Base-by-base conservation (phyloP, 1,284 basidiomycete species). In the Jaminaea rosea region DNA sequence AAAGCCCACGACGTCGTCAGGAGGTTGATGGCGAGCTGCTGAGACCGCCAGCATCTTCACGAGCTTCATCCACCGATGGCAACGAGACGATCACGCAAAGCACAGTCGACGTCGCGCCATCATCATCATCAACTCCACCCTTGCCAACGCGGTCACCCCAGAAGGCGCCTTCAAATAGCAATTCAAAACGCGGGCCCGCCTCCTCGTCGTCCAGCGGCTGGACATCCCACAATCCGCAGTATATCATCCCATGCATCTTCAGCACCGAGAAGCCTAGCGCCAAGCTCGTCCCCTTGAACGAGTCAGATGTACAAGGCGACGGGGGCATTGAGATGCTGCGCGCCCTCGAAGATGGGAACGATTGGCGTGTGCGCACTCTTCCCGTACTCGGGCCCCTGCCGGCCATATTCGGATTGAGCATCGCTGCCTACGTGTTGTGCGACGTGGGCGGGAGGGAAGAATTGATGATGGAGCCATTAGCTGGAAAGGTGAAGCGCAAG, bases 311-410 rank as follows among this genome's bases (percentile, higher is more conserved):
- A 72, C 78, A 85, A 65, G 89, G 87, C 73, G 51, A 42, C 19
- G 94, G 93, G 11, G 79, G 84, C 19, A 85, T 97, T 4, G 85
- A 88, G 66, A 92, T 98, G 75, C 80, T 98, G 2, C 84, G 87
- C 9, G 86, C 86, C 4, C 86, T 97, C 55, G 87, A 93, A 68
- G 89, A 96, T 11, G 39, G 39, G 15, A 42, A 42, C 17, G 39
- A 42, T 72, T 98, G 97, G 76, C 80, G 94, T 29, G 89, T 93
- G 4, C 80, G 90, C 41, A 89, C 92, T 58, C 74, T 93, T 5
- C 89, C 89, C 26, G 89, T 92, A 5, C 79, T 47, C 24, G 58
- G 58, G 0, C 67, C 71, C 1, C 47, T 73, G 4, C 71, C 71
- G 3, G 69, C 67, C 50, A 73, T 73, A 64, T 73, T 73, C 48